Percentiles rank a stretch among this genome's conserved stretches.
phyloP scores from a whole-genome alignment of 176 grass and related monocot species.

The Puccinellia tenuiflora region DNA sequence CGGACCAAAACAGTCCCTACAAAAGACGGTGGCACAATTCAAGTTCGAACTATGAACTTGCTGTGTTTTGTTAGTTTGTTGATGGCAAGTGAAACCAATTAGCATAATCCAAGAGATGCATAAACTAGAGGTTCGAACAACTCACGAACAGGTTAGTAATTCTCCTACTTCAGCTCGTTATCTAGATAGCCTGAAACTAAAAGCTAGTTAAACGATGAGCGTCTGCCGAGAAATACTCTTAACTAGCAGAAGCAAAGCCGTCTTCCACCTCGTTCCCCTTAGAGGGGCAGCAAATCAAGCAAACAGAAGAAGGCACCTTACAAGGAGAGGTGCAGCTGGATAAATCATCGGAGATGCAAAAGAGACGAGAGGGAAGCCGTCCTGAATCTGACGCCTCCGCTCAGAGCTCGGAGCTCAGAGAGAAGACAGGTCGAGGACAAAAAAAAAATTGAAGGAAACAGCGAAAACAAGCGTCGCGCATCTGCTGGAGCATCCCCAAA shows the following conservation, averaged over 20 bases:
- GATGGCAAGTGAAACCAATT: slow-evolving; percentile 8
- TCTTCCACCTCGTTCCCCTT: background rate
- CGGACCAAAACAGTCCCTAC: background rate
- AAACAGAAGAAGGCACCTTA: slow-evolving; percentile 9
- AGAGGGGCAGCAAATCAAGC: background rate
- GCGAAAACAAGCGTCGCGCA: slow-evolving; percentile 22
- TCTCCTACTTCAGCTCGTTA: background rate
- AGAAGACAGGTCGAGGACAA: background rate
- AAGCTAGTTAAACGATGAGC: background rate
- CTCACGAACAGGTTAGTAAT: background rate
- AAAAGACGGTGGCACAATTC: background rate
- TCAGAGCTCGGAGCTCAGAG: slow-evolving; percentile 17
- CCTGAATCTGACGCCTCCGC: background rate
- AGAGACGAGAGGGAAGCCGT: background rate
- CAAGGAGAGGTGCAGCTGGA: background rate
- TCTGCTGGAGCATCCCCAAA: slow-evolving; percentile 38
- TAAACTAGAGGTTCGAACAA: background rate
- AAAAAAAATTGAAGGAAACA: background rate
- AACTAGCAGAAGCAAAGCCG: background rate
- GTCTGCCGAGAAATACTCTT: background rate
- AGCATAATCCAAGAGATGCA: background rate
- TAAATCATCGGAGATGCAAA: slow-evolving; percentile 16
- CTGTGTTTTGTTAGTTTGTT: background rate
- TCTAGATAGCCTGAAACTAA: background rate
- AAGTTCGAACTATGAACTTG: background rate